Conservation (phyloP, 148 eudicot species). For the Rhododendron williamsianum region DNA sequence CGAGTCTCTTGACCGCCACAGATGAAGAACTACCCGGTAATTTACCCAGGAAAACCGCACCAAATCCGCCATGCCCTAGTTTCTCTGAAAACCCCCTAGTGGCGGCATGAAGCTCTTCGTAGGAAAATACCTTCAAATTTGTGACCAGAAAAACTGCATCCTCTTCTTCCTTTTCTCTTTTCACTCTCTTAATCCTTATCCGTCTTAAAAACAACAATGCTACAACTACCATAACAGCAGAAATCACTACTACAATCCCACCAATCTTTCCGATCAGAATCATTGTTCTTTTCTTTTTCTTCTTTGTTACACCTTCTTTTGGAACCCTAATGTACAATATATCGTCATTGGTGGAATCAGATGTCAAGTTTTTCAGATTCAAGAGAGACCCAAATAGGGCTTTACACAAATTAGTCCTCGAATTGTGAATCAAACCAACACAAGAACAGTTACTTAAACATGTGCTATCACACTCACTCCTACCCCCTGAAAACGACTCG, state of each 20-base stretch:
- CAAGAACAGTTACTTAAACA: slow-evolving; percentile 72
- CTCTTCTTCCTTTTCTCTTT: slow-evolving; percentile 25
- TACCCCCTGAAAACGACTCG: slow-evolving; percentile 30
- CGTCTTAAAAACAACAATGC: slow-evolving; percentile 31
- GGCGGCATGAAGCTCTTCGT: slow-evolving; percentile 67
- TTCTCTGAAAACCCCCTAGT: slow-evolving; percentile 77
- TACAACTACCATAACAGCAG: slow-evolving; percentile 6
- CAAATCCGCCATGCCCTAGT: slow-evolving; percentile 82
- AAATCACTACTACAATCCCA: slow-evolving; percentile 27
- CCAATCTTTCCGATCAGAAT: slow-evolving; percentile 25
- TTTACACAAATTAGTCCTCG: slow-evolving; percentile 34
- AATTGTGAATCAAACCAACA: slow-evolving; percentile 42
- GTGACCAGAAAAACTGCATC: slow-evolving; percentile 43
- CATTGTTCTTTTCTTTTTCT: slow-evolving; percentile 13
- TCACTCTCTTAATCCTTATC: slow-evolving; percentile 25
- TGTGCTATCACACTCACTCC: slow-evolving; percentile 37
- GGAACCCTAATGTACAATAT: slow-evolving; percentile 43
- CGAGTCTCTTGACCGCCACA: slow-evolving; percentile 74
- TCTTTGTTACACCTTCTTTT: slow-evolving; percentile 18
- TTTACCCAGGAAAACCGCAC: slow-evolving; percentile 56
- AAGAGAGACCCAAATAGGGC: slow-evolving; percentile 42
- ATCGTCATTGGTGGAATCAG: slow-evolving; percentile 35
- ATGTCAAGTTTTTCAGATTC: slow-evolving; percentile 51
- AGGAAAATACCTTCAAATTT: slow-evolving; percentile 63
- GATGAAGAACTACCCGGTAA: slow-evolving; percentile 30